Evolutionary conservation across 164 flowering plant species (phyloP), one percentile per base, ranked within the genome.

Genomic region (Saururus chinensis): DNA sequence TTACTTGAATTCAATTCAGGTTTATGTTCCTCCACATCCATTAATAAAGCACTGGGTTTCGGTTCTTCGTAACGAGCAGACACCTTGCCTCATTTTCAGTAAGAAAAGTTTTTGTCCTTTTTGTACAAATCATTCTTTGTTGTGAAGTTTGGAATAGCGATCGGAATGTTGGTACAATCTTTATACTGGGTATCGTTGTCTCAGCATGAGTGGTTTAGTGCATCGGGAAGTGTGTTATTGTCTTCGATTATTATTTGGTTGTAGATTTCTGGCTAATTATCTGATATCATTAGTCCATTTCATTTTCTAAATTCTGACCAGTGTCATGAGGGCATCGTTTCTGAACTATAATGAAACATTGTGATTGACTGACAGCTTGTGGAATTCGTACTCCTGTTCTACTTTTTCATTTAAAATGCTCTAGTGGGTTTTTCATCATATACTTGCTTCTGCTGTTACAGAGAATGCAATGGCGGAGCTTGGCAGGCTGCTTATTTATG

Each of bases 11-110:
- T 40, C 19, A 20, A 42, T 68, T 40, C 70, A 92, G 98, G 98
- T 92, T 0, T 85, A 72, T 69, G 99, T 93, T 68, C 99, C 99
- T 9, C 96, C 96, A 7, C 99, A 93, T 75, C 86, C 96, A 19
- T 81, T 93, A 78, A 83, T 93, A 68, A 93, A 90, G 77, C 99
- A 93, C 66, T 93, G 99, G 99, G 81, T 93, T 62, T 88, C 99
- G 0, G 88, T 90, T 67, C 81, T 93, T 41, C 75, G 99, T 51
- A 90, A 93, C 68, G 97, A 86, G 60, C 85, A 84, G 69, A 93
- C 99, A 58, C 99, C 97, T 66, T 79, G 78, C 69, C 87, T 96
- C 19, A 71, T 90, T 54, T 93, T 90, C 77, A 83, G 92, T 86
- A 65, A 73, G 92, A 81, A 42, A 35, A 13, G 66, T 9, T 68